Evolutionary conservation across 164 flowering plant species (phyloP).

Genomic region (Berberis vulgaris): DNA sequence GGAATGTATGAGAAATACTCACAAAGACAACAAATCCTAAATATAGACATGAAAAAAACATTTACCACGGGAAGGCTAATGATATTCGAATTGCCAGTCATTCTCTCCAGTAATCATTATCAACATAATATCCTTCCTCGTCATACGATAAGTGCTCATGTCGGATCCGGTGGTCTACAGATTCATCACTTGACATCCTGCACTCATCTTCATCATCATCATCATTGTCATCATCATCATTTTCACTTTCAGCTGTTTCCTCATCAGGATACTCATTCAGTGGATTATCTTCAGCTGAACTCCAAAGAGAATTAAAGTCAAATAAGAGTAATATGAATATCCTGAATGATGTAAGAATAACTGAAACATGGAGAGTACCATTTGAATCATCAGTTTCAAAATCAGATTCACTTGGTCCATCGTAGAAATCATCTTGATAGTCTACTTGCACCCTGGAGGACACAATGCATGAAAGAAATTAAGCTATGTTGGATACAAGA

Average conservation of each 20-base stretch:
- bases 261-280: slow-evolving; percentile 70
- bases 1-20: too few relatives aligned
- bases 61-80: too few relatives aligned
- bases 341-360: background rate
- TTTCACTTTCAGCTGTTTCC: slow-evolving; percentile 36
- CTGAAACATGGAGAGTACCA: slow-evolving; percentile 31
- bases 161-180: background rate
- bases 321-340: background rate
- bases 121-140: too few relatives aligned
- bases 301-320: background rate
- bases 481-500: background rate
- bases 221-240: slow-evolving; percentile 22
- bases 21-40: too few relatives aligned
- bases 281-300: slow-evolving; percentile 60
- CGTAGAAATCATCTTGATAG: slow-evolving; percentile 48
- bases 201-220: slow-evolving; percentile 3
- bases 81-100: too few relatives aligned
- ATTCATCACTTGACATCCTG: background rate
- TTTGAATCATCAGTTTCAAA: slow-evolving; percentile 75
- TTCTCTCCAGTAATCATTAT: too few relatives aligned
- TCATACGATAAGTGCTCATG: slow-evolving; percentile 9
- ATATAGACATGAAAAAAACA: too few relatives aligned
- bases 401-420: slow-evolving; percentile 57
- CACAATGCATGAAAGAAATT: background rate
- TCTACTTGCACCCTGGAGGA: slow-evolving; percentile 38